These are phyloP conservation scores for Pythium brassicae DNA, from an alignment of 352 stramenopile genomes.

Conservation along the genomic window DNA sequence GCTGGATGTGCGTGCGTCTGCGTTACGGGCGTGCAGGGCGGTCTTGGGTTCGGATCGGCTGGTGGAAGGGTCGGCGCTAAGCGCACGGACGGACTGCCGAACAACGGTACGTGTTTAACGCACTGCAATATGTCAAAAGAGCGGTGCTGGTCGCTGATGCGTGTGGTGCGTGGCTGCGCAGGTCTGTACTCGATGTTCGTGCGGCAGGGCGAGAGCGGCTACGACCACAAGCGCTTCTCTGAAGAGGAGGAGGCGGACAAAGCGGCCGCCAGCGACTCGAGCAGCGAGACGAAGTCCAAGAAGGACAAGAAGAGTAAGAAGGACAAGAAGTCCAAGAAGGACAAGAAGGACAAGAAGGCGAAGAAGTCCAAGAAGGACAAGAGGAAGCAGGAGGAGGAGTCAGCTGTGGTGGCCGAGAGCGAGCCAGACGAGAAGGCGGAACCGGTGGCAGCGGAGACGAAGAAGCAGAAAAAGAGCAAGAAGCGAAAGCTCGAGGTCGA, in stretches of 20 bases:
- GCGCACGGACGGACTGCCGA: slow-evolving; percentile 65
- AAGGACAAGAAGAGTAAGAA: slow-evolving; percentile 16
- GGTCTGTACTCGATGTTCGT: slow-evolving; percentile 85
- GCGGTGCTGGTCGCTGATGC: neutral
- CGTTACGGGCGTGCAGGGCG: slow-evolving; percentile 30
- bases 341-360: slow-evolving; percentile 12
- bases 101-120: slow-evolving; percentile 39
- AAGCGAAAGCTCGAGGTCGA: slow-evolving; percentile 18
- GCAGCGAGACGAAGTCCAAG: slow-evolving; percentile 32
- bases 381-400: slow-evolving; percentile 18
- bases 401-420: slow-evolving; percentile 3
- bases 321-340: slow-evolving; percentile 16
- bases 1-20: slow-evolving; percentile 12
- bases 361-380: slow-evolving; percentile 28
- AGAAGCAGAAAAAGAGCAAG: slow-evolving; percentile 26
- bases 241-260: slow-evolving; percentile 29
- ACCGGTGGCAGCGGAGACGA: slow-evolving; percentile 1
- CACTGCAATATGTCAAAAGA: too few species aligned
- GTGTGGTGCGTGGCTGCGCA: slow-evolving; percentile 1
- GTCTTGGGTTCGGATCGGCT: slow-evolving; percentile 58
- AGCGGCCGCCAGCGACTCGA: slow-evolving; percentile 24
- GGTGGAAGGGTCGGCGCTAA: slow-evolving; percentile 51
- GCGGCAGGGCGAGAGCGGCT: slow-evolving; percentile 64
- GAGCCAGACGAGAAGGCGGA: slow-evolving; percentile 17
- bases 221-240: slow-evolving; percentile 82